These are phyloP conservation scores for Dipteronia dyeriana DNA, from an alignment of 345 rosid species.

Conservation along the genomic window DNA sequence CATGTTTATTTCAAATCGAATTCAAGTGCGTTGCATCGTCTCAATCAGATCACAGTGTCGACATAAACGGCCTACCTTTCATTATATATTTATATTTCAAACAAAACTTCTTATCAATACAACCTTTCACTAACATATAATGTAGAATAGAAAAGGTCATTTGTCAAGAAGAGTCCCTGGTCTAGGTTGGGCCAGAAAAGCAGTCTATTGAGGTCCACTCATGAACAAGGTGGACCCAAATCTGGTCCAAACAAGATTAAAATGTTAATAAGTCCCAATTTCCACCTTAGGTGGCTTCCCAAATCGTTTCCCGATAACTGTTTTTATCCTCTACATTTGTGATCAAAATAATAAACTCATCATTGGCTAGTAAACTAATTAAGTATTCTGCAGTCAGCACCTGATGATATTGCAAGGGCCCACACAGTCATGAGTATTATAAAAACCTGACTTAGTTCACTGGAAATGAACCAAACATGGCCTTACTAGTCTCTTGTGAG, in stretches of 20 bases:
- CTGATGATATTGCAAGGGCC: not conserved
- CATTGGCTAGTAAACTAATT: not conserved
- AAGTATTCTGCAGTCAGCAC: not conserved
- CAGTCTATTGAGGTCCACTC: not conserved
- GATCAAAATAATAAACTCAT: not conserved
- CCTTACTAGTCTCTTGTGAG: too few species aligned
- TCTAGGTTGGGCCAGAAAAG: not conserved
- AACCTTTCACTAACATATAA: not conserved
- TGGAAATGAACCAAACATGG: not conserved
- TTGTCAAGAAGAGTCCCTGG: not conserved
- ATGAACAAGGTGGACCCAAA: not conserved
- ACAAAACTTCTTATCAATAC: not conserved
- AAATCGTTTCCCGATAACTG: not conserved
- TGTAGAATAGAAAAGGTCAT: not conserved
- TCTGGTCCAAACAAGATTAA: not conserved
- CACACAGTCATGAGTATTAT: not conserved
- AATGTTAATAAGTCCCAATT: not conserved
- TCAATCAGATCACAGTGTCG: constrained; percentile 12
- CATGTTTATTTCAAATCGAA: not conserved
- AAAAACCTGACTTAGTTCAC: not conserved
- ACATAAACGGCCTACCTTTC: constrained; percentile 10
- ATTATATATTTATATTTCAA: not conserved
- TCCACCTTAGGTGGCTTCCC: not conserved
- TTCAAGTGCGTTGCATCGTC: constrained; percentile 6
- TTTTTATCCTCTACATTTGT: not conserved